Conservation (phyloP, 176 grass and related monocot genomes). For the Oryza coarctata region DNA sequence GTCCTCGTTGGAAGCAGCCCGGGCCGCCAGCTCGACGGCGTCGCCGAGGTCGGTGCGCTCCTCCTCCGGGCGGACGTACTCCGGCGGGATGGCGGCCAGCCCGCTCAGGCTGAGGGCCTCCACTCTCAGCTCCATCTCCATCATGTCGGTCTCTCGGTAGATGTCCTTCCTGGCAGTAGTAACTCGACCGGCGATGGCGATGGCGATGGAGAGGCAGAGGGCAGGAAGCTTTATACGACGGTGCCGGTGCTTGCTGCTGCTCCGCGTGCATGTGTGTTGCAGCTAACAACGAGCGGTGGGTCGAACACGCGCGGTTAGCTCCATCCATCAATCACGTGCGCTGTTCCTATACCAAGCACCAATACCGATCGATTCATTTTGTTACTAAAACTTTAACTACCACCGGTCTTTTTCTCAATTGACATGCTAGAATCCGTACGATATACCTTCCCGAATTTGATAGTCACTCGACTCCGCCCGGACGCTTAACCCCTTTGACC, state of each 20-base stretch:
- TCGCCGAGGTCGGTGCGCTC: slow-evolving; percentile 74
- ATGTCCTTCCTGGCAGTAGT: no score
- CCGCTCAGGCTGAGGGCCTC: slow-evolving; percentile 69
- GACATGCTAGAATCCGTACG: no score
- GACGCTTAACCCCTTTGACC: no score
- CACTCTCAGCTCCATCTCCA: slow-evolving; percentile 28
- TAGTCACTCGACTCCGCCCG: no score
- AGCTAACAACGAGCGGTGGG: neutral
- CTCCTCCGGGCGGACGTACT: slow-evolving; percentile 71
- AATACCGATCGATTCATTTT: no score
- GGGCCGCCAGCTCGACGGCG: slow-evolving; percentile 53
- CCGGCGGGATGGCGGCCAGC: slow-evolving; percentile 49
- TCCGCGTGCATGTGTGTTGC: neutral
- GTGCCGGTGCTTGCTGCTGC: neutral
- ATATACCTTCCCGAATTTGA: no score
- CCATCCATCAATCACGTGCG: neutral
- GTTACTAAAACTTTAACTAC: no score
- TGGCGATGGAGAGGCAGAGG: neutral
- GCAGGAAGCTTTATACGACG: neutral
- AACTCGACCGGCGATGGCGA: neutral
- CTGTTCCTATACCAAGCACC: no score
- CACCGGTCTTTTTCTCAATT: no score
- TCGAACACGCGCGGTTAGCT: neutral
- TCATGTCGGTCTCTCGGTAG: neutral
- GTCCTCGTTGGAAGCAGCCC: neutral